Evolutionary conservation across 768 basidiomycete genomes (phyloP).

Genomic region (Tulasnella sp.): DNA sequence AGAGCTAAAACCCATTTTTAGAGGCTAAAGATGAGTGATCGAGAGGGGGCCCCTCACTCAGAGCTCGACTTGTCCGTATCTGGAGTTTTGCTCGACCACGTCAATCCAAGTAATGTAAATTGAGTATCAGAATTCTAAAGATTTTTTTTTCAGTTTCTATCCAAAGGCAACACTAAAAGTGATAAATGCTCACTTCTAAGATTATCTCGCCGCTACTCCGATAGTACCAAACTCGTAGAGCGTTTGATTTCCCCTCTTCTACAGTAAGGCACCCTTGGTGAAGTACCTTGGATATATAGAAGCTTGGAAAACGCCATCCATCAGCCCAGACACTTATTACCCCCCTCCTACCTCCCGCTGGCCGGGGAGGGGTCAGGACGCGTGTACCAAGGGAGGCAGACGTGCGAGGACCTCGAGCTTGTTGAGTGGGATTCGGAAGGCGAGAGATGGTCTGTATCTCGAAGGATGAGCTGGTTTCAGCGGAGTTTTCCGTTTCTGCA

Average conservation of each 20-base stretch:
- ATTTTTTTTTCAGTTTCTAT: not conserved
- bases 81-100: not conserved
- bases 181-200: not conserved
- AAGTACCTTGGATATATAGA: not conserved
- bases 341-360: not conserved
- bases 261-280: not conserved
- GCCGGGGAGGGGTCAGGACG: not conserved
- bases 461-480: not conserved
- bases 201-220: not conserved
- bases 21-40: not conserved
- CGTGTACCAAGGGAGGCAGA: no score
- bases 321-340: not conserved
- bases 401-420: not conserved
- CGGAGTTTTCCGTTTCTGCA: no score
- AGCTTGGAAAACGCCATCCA: not conserved
- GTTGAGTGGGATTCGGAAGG: not conserved
- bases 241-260: not conserved
- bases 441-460: not conserved
- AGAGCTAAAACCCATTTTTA: not conserved
- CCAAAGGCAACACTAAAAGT: not conserved
- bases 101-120: not conserved
- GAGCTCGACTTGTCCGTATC: not conserved
- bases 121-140: not conserved
- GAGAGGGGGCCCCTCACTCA: not conserved
- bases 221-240: not conserved